A percentile compares a stretch with the other conserved stretches of the same genome.
phyloP scores from a whole-genome alignment of 306 rosid species.

The Hippophae tibetana region DNA sequence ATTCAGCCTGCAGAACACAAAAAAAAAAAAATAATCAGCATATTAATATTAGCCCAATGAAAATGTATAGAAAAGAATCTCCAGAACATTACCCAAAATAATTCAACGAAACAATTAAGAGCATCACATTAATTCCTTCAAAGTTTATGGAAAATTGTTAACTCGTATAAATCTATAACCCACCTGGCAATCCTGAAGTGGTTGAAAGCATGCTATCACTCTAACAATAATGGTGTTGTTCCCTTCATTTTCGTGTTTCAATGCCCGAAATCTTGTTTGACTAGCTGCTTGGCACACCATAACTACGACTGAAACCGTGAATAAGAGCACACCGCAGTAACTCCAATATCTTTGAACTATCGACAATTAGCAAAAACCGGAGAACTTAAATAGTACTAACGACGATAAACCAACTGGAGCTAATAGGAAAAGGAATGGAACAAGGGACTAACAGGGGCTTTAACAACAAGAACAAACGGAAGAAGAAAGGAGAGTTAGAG shows the following conservation, averaged over 20 bases:
- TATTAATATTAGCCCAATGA: background rate
- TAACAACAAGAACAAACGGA: background rate
- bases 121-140: no score
- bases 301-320: constrained; percentile 69
- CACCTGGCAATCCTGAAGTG: constrained; percentile 99
- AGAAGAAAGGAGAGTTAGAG: background rate
- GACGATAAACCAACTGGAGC: background rate
- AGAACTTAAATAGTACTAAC: constrained; percentile 12
- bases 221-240: constrained; percentile 82
- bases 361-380: constrained; percentile 6
- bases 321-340: constrained; percentile 24
- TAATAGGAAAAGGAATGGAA: background rate
- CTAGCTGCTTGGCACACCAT: constrained; percentile 99
- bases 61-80: constrained; percentile 4
- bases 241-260: constrained; percentile 96
- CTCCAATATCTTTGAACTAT: constrained; percentile 18
- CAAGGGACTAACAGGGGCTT: background rate
- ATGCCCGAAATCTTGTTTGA: constrained; percentile 98
- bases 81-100: background rate
- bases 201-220: constrained; percentile 92
- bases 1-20: constrained; percentile 70
- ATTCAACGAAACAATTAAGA: no score
- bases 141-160: no score
- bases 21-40: constrained; percentile 12
- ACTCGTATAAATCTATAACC: background rate